phyloP scores from a whole-genome alignment of 495 filamentous ascomycete species.

The Aspergillus egyptiacus region DNA sequence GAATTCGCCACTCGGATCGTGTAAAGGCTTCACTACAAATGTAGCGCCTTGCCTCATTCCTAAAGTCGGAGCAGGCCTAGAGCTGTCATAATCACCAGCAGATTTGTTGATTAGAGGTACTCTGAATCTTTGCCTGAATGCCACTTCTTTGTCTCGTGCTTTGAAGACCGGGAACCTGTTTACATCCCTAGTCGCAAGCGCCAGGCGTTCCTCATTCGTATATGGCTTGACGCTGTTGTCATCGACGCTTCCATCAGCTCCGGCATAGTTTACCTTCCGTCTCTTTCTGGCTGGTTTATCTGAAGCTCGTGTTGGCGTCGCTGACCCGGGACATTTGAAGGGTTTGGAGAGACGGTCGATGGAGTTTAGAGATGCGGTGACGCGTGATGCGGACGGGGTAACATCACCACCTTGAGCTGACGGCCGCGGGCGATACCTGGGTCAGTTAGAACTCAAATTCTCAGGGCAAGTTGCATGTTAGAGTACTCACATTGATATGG shows the following conservation, averaged over 20 bases:
- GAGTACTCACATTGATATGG: conserved; percentile 16
- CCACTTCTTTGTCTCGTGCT: conserved; percentile 75
- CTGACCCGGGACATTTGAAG: conserved; percentile 89
- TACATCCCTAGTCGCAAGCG: conserved; percentile 78
- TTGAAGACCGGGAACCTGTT: conserved; percentile 90
- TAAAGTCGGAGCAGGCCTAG: conserved; percentile 75
- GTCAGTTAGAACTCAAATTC: background rate
- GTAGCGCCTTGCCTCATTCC: conserved; percentile 77
- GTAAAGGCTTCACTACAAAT: conserved; percentile 85
- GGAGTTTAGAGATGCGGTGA: conserved; percentile 42
- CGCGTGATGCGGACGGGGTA: conserved; percentile 29
- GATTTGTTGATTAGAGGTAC: conserved; percentile 84
- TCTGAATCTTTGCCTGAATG: conserved; percentile 76
- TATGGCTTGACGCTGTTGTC: conserved; percentile 74
- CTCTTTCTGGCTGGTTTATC: conserved; percentile 81
- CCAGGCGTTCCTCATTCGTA: conserved; percentile 81
- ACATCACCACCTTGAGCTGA: conserved; percentile 28
- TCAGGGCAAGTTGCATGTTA: background rate
- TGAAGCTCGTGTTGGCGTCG: conserved; percentile 61
- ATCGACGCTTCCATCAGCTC: conserved; percentile 61
- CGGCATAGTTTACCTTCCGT: conserved; percentile 83
- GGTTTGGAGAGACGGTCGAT: conserved; percentile 73
- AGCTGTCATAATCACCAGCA: conserved; percentile 61
- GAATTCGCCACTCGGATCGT: conserved; percentile 94
- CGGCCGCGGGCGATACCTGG: conserved; percentile 42